Evolutionary conservation across 2,329 filamentous ascomycete genomes (phyloP).

Genomic region (Botrytis porri): DNA sequence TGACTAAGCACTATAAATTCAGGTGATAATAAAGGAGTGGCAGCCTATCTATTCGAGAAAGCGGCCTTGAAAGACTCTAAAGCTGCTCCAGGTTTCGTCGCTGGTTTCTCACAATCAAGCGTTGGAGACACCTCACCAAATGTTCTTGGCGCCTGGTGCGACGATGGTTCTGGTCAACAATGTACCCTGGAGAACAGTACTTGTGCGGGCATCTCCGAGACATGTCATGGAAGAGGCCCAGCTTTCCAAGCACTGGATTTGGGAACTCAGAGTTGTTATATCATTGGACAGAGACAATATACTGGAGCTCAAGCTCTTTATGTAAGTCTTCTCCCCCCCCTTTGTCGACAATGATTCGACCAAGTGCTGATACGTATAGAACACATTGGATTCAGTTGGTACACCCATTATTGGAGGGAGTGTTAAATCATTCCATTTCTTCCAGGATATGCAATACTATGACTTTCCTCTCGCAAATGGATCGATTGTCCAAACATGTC

Average conservation of each 20-base stretch:
- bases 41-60: constrained; percentile 78
- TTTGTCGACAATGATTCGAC: not conserved
- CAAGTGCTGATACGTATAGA: constrained; percentile 21
- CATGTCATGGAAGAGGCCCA: constrained; percentile 71
- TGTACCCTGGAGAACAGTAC: constrained; percentile 81
- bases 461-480: constrained; percentile 72
- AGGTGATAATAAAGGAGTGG: constrained; percentile 83
- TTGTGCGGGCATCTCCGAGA: constrained; percentile 54
- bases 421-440: constrained; percentile 81
- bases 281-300: constrained; percentile 70
- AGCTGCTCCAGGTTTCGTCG: constrained; percentile 71
- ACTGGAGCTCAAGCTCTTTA: constrained; percentile 58
- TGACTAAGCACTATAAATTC: not conserved
- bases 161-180: constrained; percentile 71
- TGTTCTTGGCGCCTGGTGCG: constrained; percentile 80
- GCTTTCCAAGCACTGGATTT: constrained; percentile 64
- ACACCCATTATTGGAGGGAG: constrained; percentile 56
- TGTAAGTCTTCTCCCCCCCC: constrained; percentile 34
- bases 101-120: constrained; percentile 87
- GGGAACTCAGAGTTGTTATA: constrained; percentile 70
- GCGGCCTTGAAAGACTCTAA: constrained; percentile 53
- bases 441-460: constrained; percentile 76
- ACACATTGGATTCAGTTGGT: constrained; percentile 32
- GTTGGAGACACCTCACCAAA: constrained; percentile 91
- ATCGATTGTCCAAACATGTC: constrained; percentile 68